Evolutionary conservation across 192 early-diverging fungal genomes (phyloP).

Genomic region (Coemansia sp.): DNA sequence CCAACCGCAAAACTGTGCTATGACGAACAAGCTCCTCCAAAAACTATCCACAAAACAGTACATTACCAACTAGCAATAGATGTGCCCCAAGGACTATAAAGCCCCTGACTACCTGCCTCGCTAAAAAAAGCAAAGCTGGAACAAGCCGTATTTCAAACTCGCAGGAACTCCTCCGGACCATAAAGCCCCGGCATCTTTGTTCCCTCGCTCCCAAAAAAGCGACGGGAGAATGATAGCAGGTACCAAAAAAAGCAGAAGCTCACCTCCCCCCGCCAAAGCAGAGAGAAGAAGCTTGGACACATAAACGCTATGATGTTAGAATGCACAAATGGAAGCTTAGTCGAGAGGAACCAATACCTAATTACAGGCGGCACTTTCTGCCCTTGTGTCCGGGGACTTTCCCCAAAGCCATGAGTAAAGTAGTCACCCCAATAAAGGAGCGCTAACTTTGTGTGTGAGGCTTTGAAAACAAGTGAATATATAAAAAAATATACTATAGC

Average conservation of each 20-base stretch:
- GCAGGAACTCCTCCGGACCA: slow-evolving; percentile 4
- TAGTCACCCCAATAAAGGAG: slow-evolving; percentile 10
- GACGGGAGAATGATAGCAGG: background rate
- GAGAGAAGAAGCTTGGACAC: background rate
- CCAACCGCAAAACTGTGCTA: slow-evolving; percentile 61
- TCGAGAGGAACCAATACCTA: slow-evolving; percentile 41
- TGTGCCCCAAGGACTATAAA: slow-evolving; percentile 1
- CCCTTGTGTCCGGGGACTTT: slow-evolving; percentile 59
- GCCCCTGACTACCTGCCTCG: slow-evolving; percentile 8
- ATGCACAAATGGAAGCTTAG: background rate
- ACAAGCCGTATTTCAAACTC: slow-evolving; percentile 8
- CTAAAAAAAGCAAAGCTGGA: background rate
- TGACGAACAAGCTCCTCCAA: slow-evolving; percentile 54
- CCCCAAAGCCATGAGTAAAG: slow-evolving; percentile 47
- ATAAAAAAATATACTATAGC: slow-evolving; percentile 34
- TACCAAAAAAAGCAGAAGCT: slow-evolving; percentile 1
- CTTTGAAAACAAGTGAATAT: slow-evolving; percentile 43
- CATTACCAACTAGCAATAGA: too few species aligned
- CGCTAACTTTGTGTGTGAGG: slow-evolving; percentile 48
- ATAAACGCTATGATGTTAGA: background rate
- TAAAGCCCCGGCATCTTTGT: slow-evolving; percentile 24
- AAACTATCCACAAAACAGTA: too few species aligned
- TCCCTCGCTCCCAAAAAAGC: slow-evolving; percentile 8
- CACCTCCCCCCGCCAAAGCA: too few species aligned
- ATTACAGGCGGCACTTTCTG: slow-evolving; percentile 61